Evolutionary conservation across 2,329 filamentous ascomycete species (phyloP), one percentile per base, ranked within the genome.

Genomic region (Trichoderma koningii): DNA sequence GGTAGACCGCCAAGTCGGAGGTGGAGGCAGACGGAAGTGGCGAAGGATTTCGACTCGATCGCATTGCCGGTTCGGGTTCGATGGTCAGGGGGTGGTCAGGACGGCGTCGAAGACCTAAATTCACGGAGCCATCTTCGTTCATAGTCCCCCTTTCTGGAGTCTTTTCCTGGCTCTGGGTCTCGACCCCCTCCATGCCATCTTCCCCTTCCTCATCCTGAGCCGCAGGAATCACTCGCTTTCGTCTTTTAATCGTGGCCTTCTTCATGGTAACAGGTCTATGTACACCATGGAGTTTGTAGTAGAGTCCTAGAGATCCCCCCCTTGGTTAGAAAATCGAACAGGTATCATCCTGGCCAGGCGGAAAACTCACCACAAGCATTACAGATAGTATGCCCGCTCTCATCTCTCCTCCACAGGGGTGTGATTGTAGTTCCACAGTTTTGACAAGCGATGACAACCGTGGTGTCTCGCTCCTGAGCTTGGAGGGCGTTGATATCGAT

Each of bases 221-320:
- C 19, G 91, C 92, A 19, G 94, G 93, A 50, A 98, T 93, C 6
- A 98, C 93, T 66, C 95, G 89, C 82, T 98, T 98, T 67, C 95
- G 85, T 68, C 95, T 87, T 78, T 99, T 98, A 76, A 99, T 99
- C 28, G 96, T 91, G 3, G 92, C 90, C 77, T 97, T 98, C 78
- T 98, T 99, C 95, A 99, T 98, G n/a, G 92, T 92, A 5, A 95
- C 92, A 0, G 95, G 95, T 48, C 95, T 86, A 76, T 97, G 94
- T 34, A 93, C 88, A 63, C 93, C 93, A 75, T 99, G 95, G 3
- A 99, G 87, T 77, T 98, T 98, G 80, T 96, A 93, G 76, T 99
- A 99, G 3, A 99, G 81, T 5, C 94, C 93, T 97, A 69, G 4
- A 28, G 34, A 62, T n/a, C 17, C 15, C 52, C n/a, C 44, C 6